Evolutionary conservation across 2,329 filamentous ascomycete genomes (phyloP), one percentile per base, ranked within the genome.

Genomic region (Dactylonectria macrodidyma): DNA sequence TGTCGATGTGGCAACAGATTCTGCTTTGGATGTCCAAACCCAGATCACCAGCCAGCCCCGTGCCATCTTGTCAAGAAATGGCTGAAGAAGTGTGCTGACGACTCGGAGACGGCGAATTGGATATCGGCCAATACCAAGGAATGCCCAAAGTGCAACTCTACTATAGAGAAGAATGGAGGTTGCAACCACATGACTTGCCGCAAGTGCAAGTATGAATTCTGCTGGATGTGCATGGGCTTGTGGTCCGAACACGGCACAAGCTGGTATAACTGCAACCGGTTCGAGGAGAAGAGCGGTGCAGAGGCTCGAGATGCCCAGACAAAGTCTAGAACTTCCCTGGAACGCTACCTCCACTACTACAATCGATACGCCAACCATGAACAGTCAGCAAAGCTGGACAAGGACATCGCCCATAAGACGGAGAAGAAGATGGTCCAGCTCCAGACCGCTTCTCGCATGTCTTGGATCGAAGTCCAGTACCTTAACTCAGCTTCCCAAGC

Each of bases 201-300:
- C 64, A 98, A 98, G 81, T 98, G 95, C 84, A 94, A 95, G 77
- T 92, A 98, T 78, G 95, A 98, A 78, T 98, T 99, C 78, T 99
- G 96, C 84, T 99, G 96, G 96, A 98, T 99, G 93, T 99, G 96
- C 78, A 99, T 99, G 96, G 96, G 96, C 0, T 86, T 97, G 1
- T 99, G 96, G 96, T 97, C 95, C 1, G 96, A 99, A 82, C 96
- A 99, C 79, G 96, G 96, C 70, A 99, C 95, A 3, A 97, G 94
- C 82, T 99, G 96, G 96, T 99, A 99, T 86, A 99, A 97, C 81
- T 99, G 96, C 87, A 99, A 97, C 79, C 89, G 96, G 9, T 99
- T 92, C 76, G 96, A 99, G 78, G 96, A 98, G 84, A 98, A 96
- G 87, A 97, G 94, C 72, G 96, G 96, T 2, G 87, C 90, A 0